Evolutionary conservation across 495 filamentous ascomycete species (phyloP).

Genomic region (Xylaria longipes): DNA sequence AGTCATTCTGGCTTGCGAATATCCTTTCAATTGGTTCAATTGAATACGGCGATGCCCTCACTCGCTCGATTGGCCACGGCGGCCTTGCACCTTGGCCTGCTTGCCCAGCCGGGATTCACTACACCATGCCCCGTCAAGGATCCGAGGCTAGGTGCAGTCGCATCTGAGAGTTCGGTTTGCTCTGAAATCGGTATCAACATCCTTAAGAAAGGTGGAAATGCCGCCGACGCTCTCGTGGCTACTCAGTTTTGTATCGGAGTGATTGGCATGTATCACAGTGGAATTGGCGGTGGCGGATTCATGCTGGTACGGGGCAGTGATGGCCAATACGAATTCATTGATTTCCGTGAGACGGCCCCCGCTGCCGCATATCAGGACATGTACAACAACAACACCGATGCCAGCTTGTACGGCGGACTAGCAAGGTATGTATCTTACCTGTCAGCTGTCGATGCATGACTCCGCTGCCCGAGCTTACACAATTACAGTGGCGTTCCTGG

Average conservation of each 20-base stretch:
- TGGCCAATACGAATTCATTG: slow-evolving; percentile 72
- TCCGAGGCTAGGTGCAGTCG: slow-evolving; percentile 66
- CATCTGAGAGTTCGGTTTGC: slow-evolving; percentile 73
- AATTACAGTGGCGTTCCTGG: slow-evolving; percentile 71
- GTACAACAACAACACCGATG: slow-evolving; percentile 64
- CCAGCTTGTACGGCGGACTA: slow-evolving; percentile 62
- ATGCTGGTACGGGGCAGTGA: slow-evolving; percentile 68
- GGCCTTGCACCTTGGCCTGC: slow-evolving; percentile 31
- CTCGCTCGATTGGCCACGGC: slow-evolving; percentile 31
- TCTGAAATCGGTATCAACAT: slow-evolving; percentile 72
- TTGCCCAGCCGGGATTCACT: slow-evolving; percentile 22
- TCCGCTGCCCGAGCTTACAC: slow-evolving; percentile 16
- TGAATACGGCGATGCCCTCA: slow-evolving; percentile 33
- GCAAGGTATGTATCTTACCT: slow-evolving; percentile 52
- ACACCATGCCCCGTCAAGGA: slow-evolving; percentile 17
- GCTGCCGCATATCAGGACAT: slow-evolving; percentile 77
- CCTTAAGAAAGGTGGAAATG: slow-evolving; percentile 68
- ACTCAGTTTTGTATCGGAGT: slow-evolving; percentile 67
- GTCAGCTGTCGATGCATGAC: not conserved
- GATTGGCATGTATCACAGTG: slow-evolving; percentile 78
- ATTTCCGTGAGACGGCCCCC: slow-evolving; percentile 83
- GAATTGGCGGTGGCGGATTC: slow-evolving; percentile 83
- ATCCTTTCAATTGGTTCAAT: not conserved
- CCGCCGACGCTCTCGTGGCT: slow-evolving; percentile 71
- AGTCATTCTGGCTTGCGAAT: not conserved